phyloP scores from a whole-genome alignment of 257 asterid species.

The Salvia rosmarinus region DNA sequence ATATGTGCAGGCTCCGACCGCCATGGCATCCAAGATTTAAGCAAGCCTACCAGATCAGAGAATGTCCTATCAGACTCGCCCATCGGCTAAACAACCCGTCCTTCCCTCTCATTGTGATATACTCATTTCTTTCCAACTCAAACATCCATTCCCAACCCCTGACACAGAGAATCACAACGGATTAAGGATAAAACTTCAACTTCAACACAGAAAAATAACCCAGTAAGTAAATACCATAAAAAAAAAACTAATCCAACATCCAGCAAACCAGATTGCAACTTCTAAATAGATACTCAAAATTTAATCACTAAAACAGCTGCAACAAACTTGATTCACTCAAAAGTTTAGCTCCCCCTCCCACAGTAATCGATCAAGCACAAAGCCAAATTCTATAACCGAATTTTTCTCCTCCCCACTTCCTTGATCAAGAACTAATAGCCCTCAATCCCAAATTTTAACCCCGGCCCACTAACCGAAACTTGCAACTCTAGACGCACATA shows the following conservation, averaged over 20 bases:
- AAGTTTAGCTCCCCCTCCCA: not conserved
- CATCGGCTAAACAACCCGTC: slow-evolving; percentile 57
- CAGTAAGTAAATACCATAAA: slow-evolving; percentile 20
- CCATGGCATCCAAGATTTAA: slow-evolving; percentile 84
- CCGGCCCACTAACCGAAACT: slow-evolving; percentile 24
- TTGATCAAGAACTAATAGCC: slow-evolving; percentile 19
- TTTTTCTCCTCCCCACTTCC: slow-evolving; percentile 23
- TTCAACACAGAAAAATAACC: slow-evolving; percentile 25
- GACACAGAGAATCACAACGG: slow-evolving; percentile 28
- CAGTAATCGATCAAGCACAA: slow-evolving; percentile 19
- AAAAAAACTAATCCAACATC: slow-evolving; percentile 29
- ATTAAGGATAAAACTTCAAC: slow-evolving; percentile 7
- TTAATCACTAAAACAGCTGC: slow-evolving; percentile 14
- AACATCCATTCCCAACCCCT: slow-evolving; percentile 42
- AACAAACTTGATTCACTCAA: slow-evolving; percentile 26
- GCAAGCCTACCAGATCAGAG: slow-evolving; percentile 62
- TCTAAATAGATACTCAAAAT: slow-evolving; percentile 18
- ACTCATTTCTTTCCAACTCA: slow-evolving; percentile 57
- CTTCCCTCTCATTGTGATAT: slow-evolving; percentile 56
- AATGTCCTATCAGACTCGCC: slow-evolving; percentile 56
- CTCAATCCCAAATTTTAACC: slow-evolving; percentile 31
- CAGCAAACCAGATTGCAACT: slow-evolving; percentile 17
- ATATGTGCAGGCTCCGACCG: slow-evolving; percentile 71
- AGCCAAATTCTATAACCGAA: slow-evolving; percentile 9
- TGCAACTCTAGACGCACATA: slow-evolving; percentile 3